A percentile compares a stretch with the other conserved stretches of the same genome.
These are phyloP conservation scores for Saposhnikovia divaricata DNA, from an alignment of 129 eudicot species.

Conservation along the genomic window DNA sequence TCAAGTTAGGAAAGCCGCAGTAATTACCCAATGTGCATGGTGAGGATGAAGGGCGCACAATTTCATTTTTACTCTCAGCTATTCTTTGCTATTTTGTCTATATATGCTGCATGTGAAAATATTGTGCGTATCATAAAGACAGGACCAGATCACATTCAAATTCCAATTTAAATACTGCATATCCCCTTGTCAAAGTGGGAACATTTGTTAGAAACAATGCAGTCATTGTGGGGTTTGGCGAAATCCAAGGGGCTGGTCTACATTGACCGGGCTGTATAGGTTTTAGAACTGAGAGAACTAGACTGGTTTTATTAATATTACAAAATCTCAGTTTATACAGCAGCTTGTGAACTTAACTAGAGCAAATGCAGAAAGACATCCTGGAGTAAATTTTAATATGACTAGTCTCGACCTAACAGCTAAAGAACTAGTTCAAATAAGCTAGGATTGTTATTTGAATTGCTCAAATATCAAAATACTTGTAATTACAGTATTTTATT, in stretches of 20 bases:
- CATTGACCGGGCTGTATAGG: background rate
- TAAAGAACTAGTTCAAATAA: background rate
- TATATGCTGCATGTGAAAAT: background rate
- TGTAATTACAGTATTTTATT: too few species aligned
- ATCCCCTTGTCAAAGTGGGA: background rate
- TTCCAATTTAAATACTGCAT: background rate
- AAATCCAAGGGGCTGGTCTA: background rate
- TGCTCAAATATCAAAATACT: background rate
- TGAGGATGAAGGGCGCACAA: conserved; percentile 41
- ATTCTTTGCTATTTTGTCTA: conserved; percentile 12
- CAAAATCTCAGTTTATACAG: background rate
- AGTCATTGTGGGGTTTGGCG: background rate
- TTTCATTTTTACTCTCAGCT: conserved; percentile 2
- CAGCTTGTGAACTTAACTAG: background rate
- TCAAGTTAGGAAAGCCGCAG: conserved; percentile 52
- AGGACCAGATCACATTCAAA: background rate
- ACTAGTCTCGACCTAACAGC: background rate
- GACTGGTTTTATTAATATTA: background rate
- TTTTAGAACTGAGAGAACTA: background rate
- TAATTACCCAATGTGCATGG: conserved; percentile 54
- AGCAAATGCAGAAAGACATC: background rate
- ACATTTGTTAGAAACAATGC: background rate
- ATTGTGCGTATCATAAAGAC: background rate
- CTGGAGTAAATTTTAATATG: background rate
- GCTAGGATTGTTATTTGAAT: background rate